Percentiles rank a stretch among this genome's conserved stretches.
Conservation (phyloP, 2,329 filamentous ascomycete species). For the Aspergillus japonicus region DNA sequence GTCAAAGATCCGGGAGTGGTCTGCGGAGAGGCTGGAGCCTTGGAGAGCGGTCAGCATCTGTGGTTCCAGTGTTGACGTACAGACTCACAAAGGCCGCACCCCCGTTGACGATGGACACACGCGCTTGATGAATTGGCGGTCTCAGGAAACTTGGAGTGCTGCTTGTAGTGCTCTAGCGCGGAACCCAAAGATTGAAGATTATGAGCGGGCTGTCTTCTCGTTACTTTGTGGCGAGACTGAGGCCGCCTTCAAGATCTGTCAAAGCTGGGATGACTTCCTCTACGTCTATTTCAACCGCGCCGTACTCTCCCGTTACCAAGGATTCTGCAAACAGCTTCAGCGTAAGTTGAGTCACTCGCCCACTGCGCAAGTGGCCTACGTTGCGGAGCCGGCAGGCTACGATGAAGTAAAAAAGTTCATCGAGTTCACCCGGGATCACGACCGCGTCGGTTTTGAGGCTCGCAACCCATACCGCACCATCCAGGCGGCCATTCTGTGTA, state of each 20-base stretch:
- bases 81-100: constrained; percentile 27
- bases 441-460: constrained; percentile 38
- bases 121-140: constrained; percentile 43
- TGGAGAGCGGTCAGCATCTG: constrained; percentile 87
- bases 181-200: constrained; percentile 68
- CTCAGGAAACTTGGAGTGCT: constrained; percentile 39
- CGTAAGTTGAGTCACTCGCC: constrained; percentile 53
- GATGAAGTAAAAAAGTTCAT: constrained; percentile 40
- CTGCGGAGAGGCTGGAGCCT: constrained; percentile 76
- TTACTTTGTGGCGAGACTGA: constrained; percentile 80
- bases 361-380: constrained; percentile 54
- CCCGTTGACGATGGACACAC: constrained; percentile 38
- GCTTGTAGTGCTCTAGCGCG: constrained; percentile 50
- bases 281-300: constrained; percentile 88
- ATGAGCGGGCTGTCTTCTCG: constrained; percentile 87
- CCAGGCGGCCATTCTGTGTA: constrained; percentile 44
- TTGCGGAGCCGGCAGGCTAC: constrained; percentile 55
- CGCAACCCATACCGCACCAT: constrained; percentile 47
- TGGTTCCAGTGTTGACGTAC: constrained; percentile 47
- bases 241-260: constrained; percentile 73
- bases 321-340: constrained; percentile 54
- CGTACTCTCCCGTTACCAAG: constrained; percentile 74
- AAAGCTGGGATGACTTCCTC: constrained; percentile 80
- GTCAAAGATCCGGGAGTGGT: constrained; percentile 78
- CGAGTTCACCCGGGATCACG: constrained; percentile 35